Conservation (phyloP, 768 basidiomycete genomes). For the Coprinopsis cinerea region DNA sequence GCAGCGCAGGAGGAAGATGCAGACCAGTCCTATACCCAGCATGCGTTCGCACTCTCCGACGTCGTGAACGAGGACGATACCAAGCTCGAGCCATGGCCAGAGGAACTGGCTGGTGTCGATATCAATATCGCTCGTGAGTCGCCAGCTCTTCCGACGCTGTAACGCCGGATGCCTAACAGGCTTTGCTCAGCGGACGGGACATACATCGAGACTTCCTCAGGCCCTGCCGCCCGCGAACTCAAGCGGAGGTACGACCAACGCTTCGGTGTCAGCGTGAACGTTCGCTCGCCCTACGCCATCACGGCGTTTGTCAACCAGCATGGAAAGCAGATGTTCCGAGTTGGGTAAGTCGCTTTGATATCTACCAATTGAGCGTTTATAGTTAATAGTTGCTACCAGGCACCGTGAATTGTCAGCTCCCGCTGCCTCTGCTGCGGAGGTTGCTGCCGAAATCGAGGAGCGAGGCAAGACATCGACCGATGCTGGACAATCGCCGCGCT, state of each 20-base stretch:
- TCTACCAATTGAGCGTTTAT: conserved; percentile 5
- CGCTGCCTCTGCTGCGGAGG: conserved; percentile 44
- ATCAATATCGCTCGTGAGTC: conserved; percentile 55
- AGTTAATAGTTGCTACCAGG: conserved; percentile 25
- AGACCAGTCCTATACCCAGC: conserved; percentile 19
- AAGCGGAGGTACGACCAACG: conserved; percentile 71
- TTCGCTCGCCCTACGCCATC: conserved; percentile 75
- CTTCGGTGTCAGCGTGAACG: conserved; percentile 57
- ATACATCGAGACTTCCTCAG: conserved; percentile 78
- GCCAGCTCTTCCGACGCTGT: conserved; percentile 6
- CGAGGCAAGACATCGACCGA: conserved; percentile 32
- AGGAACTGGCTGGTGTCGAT: conserved; percentile 51
- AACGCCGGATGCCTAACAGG: conserved; percentile 13
- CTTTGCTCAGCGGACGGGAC: conserved; percentile 56
- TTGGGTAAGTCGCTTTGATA: conserved; percentile 51
- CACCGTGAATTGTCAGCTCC: conserved; percentile 60
- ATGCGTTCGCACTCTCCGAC: conserved; percentile 42
- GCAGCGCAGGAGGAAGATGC: background rate
- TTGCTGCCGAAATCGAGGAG: conserved; percentile 45
- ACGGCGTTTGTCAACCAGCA: conserved; percentile 81
- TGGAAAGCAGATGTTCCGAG: conserved; percentile 70
- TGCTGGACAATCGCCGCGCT: conserved; percentile 30
- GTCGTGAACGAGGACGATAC: conserved; percentile 28
- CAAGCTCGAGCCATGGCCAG: conserved; percentile 34
- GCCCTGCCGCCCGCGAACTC: conserved; percentile 66